Evolutionary conservation across 2,329 filamentous ascomycete genomes (phyloP).

Genomic region (Alternaria dauci): DNA sequence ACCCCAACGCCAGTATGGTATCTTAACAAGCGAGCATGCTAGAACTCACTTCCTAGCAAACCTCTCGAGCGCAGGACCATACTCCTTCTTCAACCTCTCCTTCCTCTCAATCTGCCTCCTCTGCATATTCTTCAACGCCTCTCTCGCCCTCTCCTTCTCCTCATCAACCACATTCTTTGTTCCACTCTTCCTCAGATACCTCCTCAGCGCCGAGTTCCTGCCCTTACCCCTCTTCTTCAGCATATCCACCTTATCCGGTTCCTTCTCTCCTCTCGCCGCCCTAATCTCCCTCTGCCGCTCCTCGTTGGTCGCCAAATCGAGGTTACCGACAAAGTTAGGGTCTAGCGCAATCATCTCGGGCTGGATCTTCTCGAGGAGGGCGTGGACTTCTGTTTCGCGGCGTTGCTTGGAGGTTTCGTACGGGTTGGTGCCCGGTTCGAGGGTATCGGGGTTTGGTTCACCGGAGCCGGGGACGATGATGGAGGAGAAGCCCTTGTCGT

Average conservation of each 20-base stretch:
- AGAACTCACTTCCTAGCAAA: conserved; percentile 72
- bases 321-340: conserved; percentile 87
- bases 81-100: conserved; percentile 68
- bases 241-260: conserved; percentile 65
- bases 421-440: conserved; percentile 81
- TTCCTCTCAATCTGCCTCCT: conserved; percentile 39
- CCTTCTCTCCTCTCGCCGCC: conserved; percentile 75
- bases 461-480: conserved; percentile 94
- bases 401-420: conserved; percentile 94
- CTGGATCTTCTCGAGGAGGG: conserved; percentile 89
- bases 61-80: conserved; percentile 85
- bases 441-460: conserved; percentile 93
- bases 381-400: conserved; percentile 89
- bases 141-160: conserved; percentile 85
- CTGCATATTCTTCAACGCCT: conserved; percentile 68
- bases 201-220: conserved; percentile 86
- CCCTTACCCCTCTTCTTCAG: conserved; percentile 82
- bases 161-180: conserved; percentile 96
- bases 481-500: conserved; percentile 86
- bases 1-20: background rate
- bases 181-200: conserved; percentile 90
- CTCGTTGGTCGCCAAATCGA: conserved; percentile 82
- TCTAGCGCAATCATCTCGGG: conserved; percentile 97
- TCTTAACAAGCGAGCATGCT: conserved; percentile 7
- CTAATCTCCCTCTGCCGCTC: conserved; percentile 75